A percentile compares a stretch with the other conserved stretches of the same genome.
phyloP scores from a whole-genome alignment of 176 grass and related monocot species.

The Oropetium thomaeum region DNA sequence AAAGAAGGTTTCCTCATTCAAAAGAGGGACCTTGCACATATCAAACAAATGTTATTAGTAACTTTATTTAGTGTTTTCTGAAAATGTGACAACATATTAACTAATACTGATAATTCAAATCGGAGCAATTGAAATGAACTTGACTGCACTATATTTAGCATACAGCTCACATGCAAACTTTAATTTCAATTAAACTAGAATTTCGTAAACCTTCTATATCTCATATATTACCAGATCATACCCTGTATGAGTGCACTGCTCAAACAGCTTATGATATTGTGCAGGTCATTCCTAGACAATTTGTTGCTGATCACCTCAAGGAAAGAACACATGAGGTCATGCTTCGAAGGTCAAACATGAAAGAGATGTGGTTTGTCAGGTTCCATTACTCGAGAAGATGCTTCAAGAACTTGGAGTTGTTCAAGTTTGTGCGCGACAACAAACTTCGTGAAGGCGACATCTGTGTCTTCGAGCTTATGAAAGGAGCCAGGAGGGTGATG shows the following conservation, averaged over 20 bases:
- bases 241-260: too few relatives aligned
- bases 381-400: neutral
- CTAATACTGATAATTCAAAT: neutral
- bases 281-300: constrained; percentile 25
- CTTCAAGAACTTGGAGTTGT: neutral
- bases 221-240: too few relatives aligned
- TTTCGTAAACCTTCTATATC: too few relatives aligned
- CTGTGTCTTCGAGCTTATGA: constrained; percentile 48
- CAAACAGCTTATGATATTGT: neutral
- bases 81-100: too few relatives aligned
- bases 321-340: neutral
- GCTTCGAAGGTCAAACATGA: constrained; percentile 9
- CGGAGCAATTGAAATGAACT: neutral
- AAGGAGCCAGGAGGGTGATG: neutral
- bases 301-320: constrained; percentile 31
- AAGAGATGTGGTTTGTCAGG: constrained; percentile 9
- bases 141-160: neutral
- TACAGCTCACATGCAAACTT: neutral
- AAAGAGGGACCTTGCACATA: neutral
- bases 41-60: too few relatives aligned
- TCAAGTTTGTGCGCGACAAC: constrained; percentile 14
- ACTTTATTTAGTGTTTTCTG: too few relatives aligned
- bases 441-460: constrained; percentile 13
- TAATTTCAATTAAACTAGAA: too few relatives aligned
- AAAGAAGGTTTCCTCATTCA: neutral